Conservation (phyloP, 1,284 basidiomycete genomes). For the Ceratobasidium sp. region DNA sequence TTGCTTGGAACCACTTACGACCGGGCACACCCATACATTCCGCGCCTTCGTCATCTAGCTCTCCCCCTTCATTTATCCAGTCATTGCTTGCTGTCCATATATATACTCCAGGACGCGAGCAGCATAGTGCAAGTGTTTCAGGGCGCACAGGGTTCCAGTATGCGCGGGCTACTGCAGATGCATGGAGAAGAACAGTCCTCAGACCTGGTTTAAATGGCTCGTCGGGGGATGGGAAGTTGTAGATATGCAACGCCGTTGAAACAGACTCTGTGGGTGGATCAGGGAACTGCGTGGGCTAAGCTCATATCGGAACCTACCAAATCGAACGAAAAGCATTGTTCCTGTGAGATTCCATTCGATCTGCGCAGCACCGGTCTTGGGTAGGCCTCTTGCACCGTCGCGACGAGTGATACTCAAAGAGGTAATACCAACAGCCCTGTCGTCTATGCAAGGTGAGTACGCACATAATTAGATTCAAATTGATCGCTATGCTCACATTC, state of each 20-base stretch:
- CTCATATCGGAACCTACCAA: slow-evolving; percentile 59
- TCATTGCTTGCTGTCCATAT: slow-evolving; percentile 77
- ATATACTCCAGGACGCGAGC: slow-evolving; percentile 73
- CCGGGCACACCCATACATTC: slow-evolving; percentile 84
- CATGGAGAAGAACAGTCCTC: slow-evolving; percentile 72
- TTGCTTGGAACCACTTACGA: slow-evolving; percentile 61
- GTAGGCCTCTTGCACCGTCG: slow-evolving; percentile 51
- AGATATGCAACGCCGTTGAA: slow-evolving; percentile 69
- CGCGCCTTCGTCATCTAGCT: slow-evolving; percentile 73
- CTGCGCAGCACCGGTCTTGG: slow-evolving; percentile 72
- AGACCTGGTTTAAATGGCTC: slow-evolving; percentile 68
- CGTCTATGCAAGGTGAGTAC: slow-evolving; percentile 65
- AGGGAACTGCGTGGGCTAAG: slow-evolving; percentile 13
- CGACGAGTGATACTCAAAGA: slow-evolving; percentile 62
- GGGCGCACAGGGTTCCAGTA: slow-evolving; percentile 82
- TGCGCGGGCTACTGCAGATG: slow-evolving; percentile 67
- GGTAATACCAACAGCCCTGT: slow-evolving; percentile 63
- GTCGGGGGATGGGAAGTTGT: slow-evolving; percentile 67
- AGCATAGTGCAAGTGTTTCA: slow-evolving; percentile 74
- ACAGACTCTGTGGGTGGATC: slow-evolving; percentile 50
- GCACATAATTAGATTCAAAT: background rate
- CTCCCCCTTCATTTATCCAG: slow-evolving; percentile 62
- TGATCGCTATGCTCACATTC: slow-evolving; percentile 10
- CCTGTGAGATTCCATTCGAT: slow-evolving; percentile 83
- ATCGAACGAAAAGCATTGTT: slow-evolving; percentile 74